Percentiles rank a stretch among this genome's conserved stretches.
phyloP scores from a whole-genome alignment of 208 protist species.

The Leishmania amazonensis region DNA sequence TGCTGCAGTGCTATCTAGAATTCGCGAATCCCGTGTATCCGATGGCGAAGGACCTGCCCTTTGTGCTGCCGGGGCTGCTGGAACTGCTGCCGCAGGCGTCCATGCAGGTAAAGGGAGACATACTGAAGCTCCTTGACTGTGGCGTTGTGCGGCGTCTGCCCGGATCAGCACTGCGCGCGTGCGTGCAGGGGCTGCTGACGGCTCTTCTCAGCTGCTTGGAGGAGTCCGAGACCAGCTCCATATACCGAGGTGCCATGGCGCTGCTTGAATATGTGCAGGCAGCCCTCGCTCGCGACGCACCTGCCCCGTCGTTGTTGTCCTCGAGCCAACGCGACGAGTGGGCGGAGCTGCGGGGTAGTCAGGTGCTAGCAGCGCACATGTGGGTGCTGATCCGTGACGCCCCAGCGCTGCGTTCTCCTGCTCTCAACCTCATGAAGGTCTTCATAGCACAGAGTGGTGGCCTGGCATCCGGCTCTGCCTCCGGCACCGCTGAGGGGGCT shows the following conservation, averaged over 20 bases:
- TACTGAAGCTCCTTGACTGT: constrained; percentile 22
- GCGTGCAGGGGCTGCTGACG: constrained; percentile 40
- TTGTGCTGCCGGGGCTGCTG: constrained; percentile 19
- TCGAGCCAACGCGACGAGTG: background rate
- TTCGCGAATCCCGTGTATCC: constrained; percentile 32
- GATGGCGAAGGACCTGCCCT: constrained; percentile 21
- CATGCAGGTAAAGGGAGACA: constrained; percentile 31
- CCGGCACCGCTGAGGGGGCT: background rate
- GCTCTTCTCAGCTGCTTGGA: constrained; percentile 55
- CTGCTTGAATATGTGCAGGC: constrained; percentile 36
- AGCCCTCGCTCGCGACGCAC: constrained; percentile 17
- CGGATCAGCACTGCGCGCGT: constrained; percentile 27
- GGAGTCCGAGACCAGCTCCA: constrained; percentile 53
- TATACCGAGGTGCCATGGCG: constrained; percentile 49
- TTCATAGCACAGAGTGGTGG: constrained; percentile 25
- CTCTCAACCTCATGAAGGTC: constrained; percentile 31
- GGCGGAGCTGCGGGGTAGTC: constrained; percentile 23
- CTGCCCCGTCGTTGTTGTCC: background rate
- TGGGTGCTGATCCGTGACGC: constrained; percentile 37
- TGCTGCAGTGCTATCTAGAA: constrained; percentile 34
- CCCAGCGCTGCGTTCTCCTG: constrained; percentile 24
- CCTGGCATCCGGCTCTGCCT: background rate
- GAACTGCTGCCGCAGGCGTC: constrained; percentile 34
- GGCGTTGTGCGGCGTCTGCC: constrained; percentile 29
- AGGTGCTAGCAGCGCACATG: constrained; percentile 33